Conservation (phyloP, 495 filamentous ascomycete genomes). For the Astrothelium macrocarpum region DNA sequence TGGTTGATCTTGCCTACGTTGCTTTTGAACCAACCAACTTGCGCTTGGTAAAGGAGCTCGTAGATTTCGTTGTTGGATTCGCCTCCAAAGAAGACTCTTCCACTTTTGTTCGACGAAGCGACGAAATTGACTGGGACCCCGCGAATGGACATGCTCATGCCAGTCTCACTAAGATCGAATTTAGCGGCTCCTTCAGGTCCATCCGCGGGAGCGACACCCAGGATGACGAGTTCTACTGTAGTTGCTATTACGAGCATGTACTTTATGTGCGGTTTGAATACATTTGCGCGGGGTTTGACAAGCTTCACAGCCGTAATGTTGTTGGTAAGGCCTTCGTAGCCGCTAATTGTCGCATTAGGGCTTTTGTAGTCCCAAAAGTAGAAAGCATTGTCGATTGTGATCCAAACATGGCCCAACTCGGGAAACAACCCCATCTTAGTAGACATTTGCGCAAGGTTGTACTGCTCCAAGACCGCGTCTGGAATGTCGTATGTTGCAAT, state of each 20-base stretch:
- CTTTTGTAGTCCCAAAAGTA: conserved; percentile 97
- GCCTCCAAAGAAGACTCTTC: conserved; percentile 87
- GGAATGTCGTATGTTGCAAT: conserved; percentile 75
- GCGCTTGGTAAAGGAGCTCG: conserved; percentile 89
- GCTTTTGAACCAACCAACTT: conserved; percentile 90
- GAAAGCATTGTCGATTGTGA: conserved; percentile 85
- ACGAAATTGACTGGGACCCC: conserved; percentile 66
- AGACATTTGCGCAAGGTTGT: conserved; percentile 70
- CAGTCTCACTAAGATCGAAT: conserved; percentile 72
- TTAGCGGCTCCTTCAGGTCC: conserved; percentile 54
- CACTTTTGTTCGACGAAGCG: conserved; percentile 61
- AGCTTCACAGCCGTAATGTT: conserved; percentile 79
- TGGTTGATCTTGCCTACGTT: conserved; percentile 77
- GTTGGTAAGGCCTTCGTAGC: conserved; percentile 80
- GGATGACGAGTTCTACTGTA: conserved; percentile 65
- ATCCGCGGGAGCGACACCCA: conserved; percentile 61
- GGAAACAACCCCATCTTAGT: conserved; percentile 91
- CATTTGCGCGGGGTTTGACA: conserved; percentile 62
- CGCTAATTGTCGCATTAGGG: conserved; percentile 76
- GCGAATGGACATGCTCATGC: conserved; percentile 63
- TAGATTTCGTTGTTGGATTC: conserved; percentile 69
- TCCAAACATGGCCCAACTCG: conserved; percentile 88
- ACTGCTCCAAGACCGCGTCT: conserved; percentile 77
- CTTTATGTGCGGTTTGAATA: conserved; percentile 75
- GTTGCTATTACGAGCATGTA: conserved; percentile 86